Evolutionary conservation across 139 green algal genomes (phyloP).

Genomic region (Nannochloris sp.): DNA sequence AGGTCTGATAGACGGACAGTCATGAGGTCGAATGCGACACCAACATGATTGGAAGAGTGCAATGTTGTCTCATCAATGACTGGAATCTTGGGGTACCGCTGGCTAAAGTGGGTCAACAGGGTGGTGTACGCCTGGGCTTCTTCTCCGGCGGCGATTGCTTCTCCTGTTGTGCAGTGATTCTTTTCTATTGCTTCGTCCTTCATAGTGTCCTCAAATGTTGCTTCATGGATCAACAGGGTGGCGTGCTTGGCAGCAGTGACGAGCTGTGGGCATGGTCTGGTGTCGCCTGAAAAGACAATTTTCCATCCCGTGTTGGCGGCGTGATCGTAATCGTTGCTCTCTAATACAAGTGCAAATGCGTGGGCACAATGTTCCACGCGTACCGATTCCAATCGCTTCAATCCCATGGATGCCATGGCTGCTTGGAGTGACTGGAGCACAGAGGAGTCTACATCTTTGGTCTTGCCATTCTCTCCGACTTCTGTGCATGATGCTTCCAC

Average conservation of each 20-base stretch:
- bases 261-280: slow-evolving; percentile 64
- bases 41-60: slow-evolving; percentile 21
- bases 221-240: slow-evolving; percentile 92
- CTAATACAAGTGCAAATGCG: slow-evolving; percentile 61
- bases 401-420: slow-evolving; percentile 29
- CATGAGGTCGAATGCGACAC: slow-evolving; percentile 96
- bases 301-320: slow-evolving; percentile 41
- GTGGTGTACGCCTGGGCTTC: slow-evolving; percentile 72
- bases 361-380: slow-evolving; percentile 64
- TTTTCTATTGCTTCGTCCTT: slow-evolving; percentile 74
- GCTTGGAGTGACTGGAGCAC: slow-evolving; percentile 6
- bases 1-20: slow-evolving; percentile 72
- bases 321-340: slow-evolving; percentile 11
- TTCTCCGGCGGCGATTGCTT: slow-evolving; percentile 65
- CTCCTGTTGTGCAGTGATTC: slow-evolving; percentile 76
- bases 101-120: slow-evolving; percentile 95
- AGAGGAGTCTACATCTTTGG: background rate
- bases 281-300: slow-evolving; percentile 87
- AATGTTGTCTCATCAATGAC: slow-evolving; percentile 38
- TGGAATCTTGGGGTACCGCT: slow-evolving; percentile 84
- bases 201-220: slow-evolving; percentile 92
- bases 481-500: slow-evolving; percentile 31
- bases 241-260: slow-evolving; percentile 62
- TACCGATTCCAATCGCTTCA: slow-evolving; percentile 52
- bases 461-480: background rate